Evolutionary conservation across 345 rosid species (phyloP), one percentile per base, ranked within the genome.

Genomic region (Odontarrhena argentea): DNA sequence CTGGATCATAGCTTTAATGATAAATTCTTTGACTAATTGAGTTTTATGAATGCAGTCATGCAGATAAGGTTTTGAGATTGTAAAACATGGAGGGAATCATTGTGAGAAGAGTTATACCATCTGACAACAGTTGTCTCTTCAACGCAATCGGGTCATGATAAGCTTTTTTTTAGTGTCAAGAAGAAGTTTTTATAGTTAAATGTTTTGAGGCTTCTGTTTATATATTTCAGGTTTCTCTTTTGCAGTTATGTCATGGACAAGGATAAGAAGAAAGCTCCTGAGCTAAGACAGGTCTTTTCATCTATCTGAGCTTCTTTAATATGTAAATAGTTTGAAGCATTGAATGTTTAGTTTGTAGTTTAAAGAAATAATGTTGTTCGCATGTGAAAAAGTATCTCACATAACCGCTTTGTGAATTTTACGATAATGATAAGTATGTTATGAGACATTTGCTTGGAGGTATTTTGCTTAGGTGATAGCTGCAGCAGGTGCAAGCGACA

Each of bases 231-330:
- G 42, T 60, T 76, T 71, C 28, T 58, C 25, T 24, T 47, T 60
- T 76, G 46, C 80, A 94, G 99, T 46, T 88, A 85, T 70, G 91
- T 83, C 35, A 87, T 88, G 99, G 97, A 94, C 43, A 87, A 83
- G 76, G 85, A 88, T 76, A 86, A 83, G 59, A 73, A 73, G 63
- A 88, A 79, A 68, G 82, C 86, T 69, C 75, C 80, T 12, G 87
- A 83, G 50, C 67, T 79, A 50, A 77, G 85, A 83, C 80, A 81
- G 83, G 87, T 83, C 73, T 68, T 47, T 61, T 56, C 68, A 68
- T 63, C 38, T 56, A 7, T 47, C 4, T 5, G 46, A 53, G 50
- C 52, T 60, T 74, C 51, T 65, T 60, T 34, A 7, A 22, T 51
- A 42, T 41, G 8, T 63, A 50, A 2, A n/a, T 1, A 7, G 15